Evolutionary conservation across 352 stramenopile genomes (phyloP), one percentile per base, ranked within the genome.

Genomic region (Pythium myriotylum): DNA sequence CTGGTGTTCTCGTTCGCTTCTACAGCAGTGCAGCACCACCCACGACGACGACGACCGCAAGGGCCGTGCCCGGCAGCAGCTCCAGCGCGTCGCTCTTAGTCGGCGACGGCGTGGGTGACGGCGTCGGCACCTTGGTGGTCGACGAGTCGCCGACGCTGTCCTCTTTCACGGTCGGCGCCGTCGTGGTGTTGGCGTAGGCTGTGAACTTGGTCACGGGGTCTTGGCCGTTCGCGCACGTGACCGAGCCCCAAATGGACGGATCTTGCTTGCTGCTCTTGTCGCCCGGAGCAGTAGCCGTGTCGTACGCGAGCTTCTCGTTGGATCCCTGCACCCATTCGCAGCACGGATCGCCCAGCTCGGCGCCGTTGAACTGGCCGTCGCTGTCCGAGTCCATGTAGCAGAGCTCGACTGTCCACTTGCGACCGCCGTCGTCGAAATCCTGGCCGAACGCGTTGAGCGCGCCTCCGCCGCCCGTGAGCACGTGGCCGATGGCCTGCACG

Each of bases 261-360:
- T 73, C 55, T 7, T 63, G 46, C 20, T 59, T 74, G 6, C 32
- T 70, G 23, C 17, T 57, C 20, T 37, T 46, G 32, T 68, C 59
- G 29, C 65, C 65, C 10, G 59, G 65, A 9, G 49, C 40, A 13
- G 68, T 69, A 29, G 63, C 63, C 17, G 45, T 70, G 19, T 39
- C 59, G 54, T 66, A 75, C 23, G 32, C 14, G 26, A 64, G 37
- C 46, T 64, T 64, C 33, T 67, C 58, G 13, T 70, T 73, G 5
- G 20, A 27, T 24, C 54, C 54, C 2, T 64, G 19, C 2, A 48
- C 35, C 64, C 64, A 73, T 20, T 64, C 53, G 55, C 80, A 89
- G 63, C 72, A 70, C 32, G 78, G 79, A 70, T 89, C 80, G n/a
- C 79, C 81, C 13, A 90, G 72, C 43, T 90, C 81, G 35, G 78